phyloP scores from a whole-genome alignment of 208 protist genomes.

The Crithidia acanthocephali region DNA sequence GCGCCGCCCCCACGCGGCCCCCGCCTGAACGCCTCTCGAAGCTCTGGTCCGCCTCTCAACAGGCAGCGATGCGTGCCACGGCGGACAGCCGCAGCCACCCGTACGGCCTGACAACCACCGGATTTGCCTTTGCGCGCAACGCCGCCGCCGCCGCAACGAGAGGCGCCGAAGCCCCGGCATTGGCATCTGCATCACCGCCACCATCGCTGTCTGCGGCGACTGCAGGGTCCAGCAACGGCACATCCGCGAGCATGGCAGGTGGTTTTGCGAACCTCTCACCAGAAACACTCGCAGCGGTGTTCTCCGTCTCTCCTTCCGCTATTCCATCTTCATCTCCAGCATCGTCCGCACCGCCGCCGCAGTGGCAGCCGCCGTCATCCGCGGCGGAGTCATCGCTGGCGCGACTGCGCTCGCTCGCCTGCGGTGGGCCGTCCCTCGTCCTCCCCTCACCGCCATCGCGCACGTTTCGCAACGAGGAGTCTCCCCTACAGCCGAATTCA shows the following conservation, averaged over 20 bases:
- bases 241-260: too few relatives aligned
- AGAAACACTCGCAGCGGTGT: neutral
- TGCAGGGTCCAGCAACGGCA: too few relatives aligned
- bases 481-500: neutral
- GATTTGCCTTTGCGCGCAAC: neutral
- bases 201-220: neutral
- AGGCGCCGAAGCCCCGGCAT: neutral
- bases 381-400: conserved; percentile 24
- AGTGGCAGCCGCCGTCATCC: neutral
- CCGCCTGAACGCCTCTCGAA: neutral
- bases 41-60: neutral
- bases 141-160: neutral
- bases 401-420: conserved; percentile 29
- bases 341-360: neutral
- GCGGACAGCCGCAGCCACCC: neutral
- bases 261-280: neutral
- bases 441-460: neutral
- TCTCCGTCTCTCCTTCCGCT: neutral
- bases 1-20: neutral
- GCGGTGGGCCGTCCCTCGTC: conserved; percentile 6
- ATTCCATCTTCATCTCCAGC: conserved; percentile 2
- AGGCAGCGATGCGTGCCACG: neutral
- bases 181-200: neutral
- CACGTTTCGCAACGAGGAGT: conserved; percentile 22
- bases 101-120: neutral